Percentiles rank a stretch among this genome's conserved stretches.
These are phyloP conservation scores for Magnaporthiopsis rhizophila DNA, from an alignment of 2,329 filamentous ascomycete species.

Conservation along the genomic window DNA sequence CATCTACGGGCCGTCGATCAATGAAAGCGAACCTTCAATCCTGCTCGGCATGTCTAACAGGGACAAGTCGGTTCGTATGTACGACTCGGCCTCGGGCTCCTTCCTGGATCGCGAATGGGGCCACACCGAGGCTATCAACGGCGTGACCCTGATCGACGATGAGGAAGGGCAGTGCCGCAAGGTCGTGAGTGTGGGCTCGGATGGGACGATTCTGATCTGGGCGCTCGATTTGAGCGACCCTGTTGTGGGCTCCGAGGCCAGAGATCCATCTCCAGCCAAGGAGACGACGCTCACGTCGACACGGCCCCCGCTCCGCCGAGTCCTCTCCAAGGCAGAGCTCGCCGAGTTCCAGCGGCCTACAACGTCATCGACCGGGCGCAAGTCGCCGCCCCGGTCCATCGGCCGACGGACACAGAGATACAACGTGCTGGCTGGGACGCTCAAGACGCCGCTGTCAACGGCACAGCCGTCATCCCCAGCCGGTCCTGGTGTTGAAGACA, in stretches of 20 bases:
- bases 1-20: conserved; percentile 50
- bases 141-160: conserved; percentile 63
- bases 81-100: conserved; percentile 67
- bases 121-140: conserved; percentile 88
- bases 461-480: conserved; percentile 22
- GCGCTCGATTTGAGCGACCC: conserved; percentile 43
- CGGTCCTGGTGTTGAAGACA: conserved; percentile 35
- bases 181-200: conserved; percentile 67
- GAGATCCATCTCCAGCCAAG: conserved; percentile 43
- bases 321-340: conserved; percentile 80
- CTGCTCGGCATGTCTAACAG: conserved; percentile 86
- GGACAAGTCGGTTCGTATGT: conserved; percentile 90
- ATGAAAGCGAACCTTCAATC: conserved; percentile 46
- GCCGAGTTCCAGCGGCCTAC: conserved; percentile 63
- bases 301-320: conserved; percentile 70
- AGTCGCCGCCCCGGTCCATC: conserved; percentile 47
- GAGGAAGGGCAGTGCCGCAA: conserved; percentile 41
- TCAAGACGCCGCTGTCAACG: conserved; percentile 29
- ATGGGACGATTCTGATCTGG: conserved; percentile 82
- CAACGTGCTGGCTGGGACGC: conserved; percentile 28
- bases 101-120: conserved; percentile 89
- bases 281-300: conserved; percentile 40
- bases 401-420: conserved; percentile 47
- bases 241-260: conserved; percentile 28
- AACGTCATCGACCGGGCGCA: conserved; percentile 36